These are phyloP conservation scores for Candida lessepsii DNA, from an alignment of 805 yeast species.

Conservation along the genomic window DNA sequence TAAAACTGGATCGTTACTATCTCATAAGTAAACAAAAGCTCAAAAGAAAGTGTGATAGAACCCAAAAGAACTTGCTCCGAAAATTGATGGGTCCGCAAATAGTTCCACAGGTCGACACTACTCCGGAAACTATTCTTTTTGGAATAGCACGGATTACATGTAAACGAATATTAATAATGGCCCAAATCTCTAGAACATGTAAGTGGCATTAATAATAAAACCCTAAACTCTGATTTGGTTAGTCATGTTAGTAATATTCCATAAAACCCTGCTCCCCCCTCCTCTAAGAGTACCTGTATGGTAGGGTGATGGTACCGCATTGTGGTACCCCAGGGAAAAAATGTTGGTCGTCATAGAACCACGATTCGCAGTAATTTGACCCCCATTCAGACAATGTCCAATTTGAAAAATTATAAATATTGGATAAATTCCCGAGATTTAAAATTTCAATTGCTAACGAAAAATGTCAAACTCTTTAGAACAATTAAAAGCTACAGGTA, in stretches of 20 bases:
- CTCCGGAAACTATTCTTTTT: constrained; percentile 3
- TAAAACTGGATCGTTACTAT: no score
- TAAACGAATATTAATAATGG: neutral
- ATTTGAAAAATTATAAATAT: constrained; percentile 6
- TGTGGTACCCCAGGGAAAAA: neutral
- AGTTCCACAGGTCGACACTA: constrained; percentile 4
- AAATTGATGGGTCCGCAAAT: neutral
- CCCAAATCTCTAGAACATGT: neutral
- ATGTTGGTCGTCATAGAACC: neutral
- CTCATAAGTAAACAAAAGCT: neutral
- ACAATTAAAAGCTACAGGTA: constrained; percentile 91
- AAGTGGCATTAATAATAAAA: no score
- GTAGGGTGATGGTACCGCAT: constrained; percentile 2
- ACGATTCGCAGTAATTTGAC: constrained; percentile 1
- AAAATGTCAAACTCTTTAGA: constrained; percentile 57
- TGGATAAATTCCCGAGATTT: constrained; percentile 4
- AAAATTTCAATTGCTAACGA: constrained; percentile 1
- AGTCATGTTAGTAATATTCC: neutral
- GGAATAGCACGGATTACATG: neutral
- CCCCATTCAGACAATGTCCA: constrained; percentile 5
- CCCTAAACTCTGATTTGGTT: no score
- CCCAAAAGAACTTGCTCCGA: neutral
- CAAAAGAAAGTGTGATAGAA: neutral
- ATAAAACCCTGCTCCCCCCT: no score
- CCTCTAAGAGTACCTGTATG: neutral